These are phyloP conservation scores for Arthrinium puccinioides DNA, from an alignment of 2,329 filamentous ascomycete species.

Conservation along the genomic window DNA sequence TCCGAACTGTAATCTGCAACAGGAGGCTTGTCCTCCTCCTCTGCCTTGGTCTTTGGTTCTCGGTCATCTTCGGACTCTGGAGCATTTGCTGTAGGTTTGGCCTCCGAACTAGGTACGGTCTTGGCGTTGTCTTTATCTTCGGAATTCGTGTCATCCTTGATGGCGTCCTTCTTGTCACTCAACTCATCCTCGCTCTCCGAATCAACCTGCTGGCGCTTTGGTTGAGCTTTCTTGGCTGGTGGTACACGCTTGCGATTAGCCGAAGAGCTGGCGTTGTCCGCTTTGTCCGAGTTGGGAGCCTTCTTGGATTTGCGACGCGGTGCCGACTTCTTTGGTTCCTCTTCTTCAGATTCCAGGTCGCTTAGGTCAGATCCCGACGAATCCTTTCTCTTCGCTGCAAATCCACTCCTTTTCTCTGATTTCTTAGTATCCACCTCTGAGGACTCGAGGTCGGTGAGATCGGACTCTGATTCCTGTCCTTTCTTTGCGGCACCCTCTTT, in stretches of 20 bases:
- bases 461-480: conserved; percentile 13
- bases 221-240: conserved; percentile 10
- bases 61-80: conserved; percentile 11
- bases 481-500: conserved; percentile 6
- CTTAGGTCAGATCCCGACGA: conserved; percentile 13
- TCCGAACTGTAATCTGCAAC: conserved; percentile 28
- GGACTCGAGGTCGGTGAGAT: conserved; percentile 15
- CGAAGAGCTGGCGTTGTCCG: conserved; percentile 15
- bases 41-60: conserved; percentile 28
- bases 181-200: conserved; percentile 16
- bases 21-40: not conserved
- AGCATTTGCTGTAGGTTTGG: not conserved
- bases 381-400: conserved; percentile 6
- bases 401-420: conserved; percentile 7
- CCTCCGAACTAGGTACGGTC: not conserved
- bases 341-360: conserved; percentile 15
- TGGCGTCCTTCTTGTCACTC: conserved; percentile 8
- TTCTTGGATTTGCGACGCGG: conserved; percentile 21
- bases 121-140: not conserved
- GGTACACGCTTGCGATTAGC: conserved; percentile 11
- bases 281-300: conserved; percentile 20
- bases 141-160: conserved; percentile 4
- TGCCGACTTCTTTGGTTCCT: conserved; percentile 13
- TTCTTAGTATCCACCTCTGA: conserved; percentile 12
- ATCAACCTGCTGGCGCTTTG: conserved; percentile 6